phyloP scores from a whole-genome alignment of 257 asterid species.

The Solanum paucissectum region DNA sequence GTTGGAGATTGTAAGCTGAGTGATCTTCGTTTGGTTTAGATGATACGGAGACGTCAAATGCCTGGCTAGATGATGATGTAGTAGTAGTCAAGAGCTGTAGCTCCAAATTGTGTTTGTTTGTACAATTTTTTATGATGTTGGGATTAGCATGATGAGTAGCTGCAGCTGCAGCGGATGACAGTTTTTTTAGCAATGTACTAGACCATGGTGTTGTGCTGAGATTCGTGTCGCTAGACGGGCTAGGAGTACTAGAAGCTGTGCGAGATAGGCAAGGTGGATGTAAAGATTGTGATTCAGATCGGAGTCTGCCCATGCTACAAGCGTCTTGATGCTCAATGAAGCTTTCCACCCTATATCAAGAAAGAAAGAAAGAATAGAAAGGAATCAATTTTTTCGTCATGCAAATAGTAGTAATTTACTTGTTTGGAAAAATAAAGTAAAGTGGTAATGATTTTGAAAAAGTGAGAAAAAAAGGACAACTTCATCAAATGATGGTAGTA shows the following conservation, averaged over 20 bases:
- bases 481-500: background rate
- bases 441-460: slow-evolving; percentile 18
- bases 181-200: background rate
- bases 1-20: slow-evolving; percentile 22
- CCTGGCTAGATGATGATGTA: background rate
- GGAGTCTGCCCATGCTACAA: slow-evolving; percentile 26
- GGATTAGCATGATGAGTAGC: background rate
- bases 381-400: background rate
- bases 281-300: slow-evolving; percentile 21
- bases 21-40: slow-evolving; percentile 19
- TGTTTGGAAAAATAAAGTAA: background rate
- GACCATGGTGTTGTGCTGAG: slow-evolving; percentile 24
- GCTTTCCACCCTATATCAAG: slow-evolving; percentile 34
- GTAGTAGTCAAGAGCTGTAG: slow-evolving; percentile 26
- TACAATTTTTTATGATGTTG: background rate
- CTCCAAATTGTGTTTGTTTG: slow-evolving; percentile 16
- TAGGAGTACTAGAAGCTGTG: slow-evolving; percentile 31
- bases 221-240: slow-evolving; percentile 35
- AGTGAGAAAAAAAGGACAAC: slow-evolving; percentile 3
- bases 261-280: slow-evolving; percentile 25
- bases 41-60: slow-evolving; percentile 1
- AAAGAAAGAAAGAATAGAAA: background rate
- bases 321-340: slow-evolving; percentile 53
- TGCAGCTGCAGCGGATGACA: background rate
- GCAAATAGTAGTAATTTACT: background rate